Base-by-base conservation (phyloP, 1,139 yeast genomes). In the Spathaspora sp. region DNA sequence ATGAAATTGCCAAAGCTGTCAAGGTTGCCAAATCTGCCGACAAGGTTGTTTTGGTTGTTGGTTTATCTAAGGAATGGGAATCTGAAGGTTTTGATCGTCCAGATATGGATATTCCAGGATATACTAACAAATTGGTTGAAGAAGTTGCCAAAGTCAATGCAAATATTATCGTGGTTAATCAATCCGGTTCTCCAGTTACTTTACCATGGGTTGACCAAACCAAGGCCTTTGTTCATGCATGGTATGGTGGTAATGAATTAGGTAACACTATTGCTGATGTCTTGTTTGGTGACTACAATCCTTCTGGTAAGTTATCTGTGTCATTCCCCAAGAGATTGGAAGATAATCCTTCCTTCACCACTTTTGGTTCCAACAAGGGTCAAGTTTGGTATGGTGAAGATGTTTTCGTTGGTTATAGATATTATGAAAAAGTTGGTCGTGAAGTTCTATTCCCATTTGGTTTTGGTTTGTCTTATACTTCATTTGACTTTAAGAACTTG, bases 161-260 rank as follows among this genome's bases (percentile, higher is more conserved):
- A 36, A 77, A 80, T 56, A 71, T 77, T 8, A 73, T 80, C 18
- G 67, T 81, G 41, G 84, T 81, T 23, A 75, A 79, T 61, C 86
- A 81, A 59, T 73, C 83, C 2, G 87, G 87, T 45, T 72, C 84
- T 9, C 86, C 88, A 1, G 85, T 82, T 25, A 68, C 76, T 31
- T 68, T 82, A 72, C 83, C 84, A 26, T 81, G 86, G 84, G 58
- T 68, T 11, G 61, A 70, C 37, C 59, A 74, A 20, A 78, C 74
- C 15, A 70, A 68, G 46, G 78, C 78, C 4, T 55, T 81, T 36
- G 63, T 81, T 7, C 86, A 82, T 47, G 81, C 71, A 8, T 69
- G 74, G 74, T 69, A 61, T 48, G 74, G 74, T 5, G 74, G 74
- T 42, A 64, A 59, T 46, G 64, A 55, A 53, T 43, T 57, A 45